These are phyloP conservation scores for Fusarium torreyae DNA, from an alignment of 2,329 filamentous ascomycete species.

Conservation along the genomic window DNA sequence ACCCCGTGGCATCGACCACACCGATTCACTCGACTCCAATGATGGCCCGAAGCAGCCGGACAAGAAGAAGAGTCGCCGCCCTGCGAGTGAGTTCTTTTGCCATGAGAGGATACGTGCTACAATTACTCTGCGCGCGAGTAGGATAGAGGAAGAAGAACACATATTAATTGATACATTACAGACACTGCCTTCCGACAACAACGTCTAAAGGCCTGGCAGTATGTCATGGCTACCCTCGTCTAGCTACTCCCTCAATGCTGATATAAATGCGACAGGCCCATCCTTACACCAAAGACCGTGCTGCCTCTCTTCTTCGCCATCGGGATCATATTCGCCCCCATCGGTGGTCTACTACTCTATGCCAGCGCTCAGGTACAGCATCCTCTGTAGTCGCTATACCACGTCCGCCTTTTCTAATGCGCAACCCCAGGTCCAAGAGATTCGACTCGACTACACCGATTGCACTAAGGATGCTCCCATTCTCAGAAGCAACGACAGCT, in stretches of 20 bases:
- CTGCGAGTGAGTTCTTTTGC: conserved; percentile 78
- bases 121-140: conserved; percentile 1
- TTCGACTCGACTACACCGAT: conserved; percentile 90
- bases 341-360: conserved; percentile 88
- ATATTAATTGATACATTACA: conserved; percentile 57
- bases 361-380: conserved; percentile 80
- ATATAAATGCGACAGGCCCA: conserved; percentile 74
- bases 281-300: conserved; percentile 94
- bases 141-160: background rate
- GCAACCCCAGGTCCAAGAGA: conserved; percentile 81
- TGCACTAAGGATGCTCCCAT: conserved; percentile 73
- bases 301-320: conserved; percentile 92
- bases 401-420: conserved; percentile 26
- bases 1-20: conserved; percentile 60
- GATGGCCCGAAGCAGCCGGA: conserved; percentile 71
- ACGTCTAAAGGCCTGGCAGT: conserved; percentile 98
- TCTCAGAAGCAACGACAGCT: conserved; percentile 52
- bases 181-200: conserved; percentile 98
- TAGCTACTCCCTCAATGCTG: conserved; percentile 51
- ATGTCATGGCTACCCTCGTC: conserved; percentile 61
- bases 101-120: conserved; percentile 24
- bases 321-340: conserved; percentile 92
- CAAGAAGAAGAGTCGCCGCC: conserved; percentile 92
- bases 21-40: conserved; percentile 70
- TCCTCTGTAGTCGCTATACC: background rate